Percentiles rank a stretch among this genome's conserved stretches.
Conservation (phyloP, 2,329 filamentous ascomycete species). For the Cylindrodendrum hubeiense region DNA sequence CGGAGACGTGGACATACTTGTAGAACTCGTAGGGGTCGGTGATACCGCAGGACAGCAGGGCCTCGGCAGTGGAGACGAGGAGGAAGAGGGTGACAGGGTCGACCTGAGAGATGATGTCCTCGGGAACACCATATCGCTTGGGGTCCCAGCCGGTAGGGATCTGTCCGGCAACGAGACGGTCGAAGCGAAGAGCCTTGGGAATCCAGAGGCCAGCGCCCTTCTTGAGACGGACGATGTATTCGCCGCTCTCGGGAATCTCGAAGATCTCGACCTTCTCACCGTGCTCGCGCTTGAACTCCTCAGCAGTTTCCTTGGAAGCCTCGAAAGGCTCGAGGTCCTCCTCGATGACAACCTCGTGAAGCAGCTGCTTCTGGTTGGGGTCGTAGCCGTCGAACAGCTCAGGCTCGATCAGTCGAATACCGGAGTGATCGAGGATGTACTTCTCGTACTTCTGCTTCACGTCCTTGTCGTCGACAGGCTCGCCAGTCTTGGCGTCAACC, state of each 20-base stretch:
- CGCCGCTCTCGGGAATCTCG: constrained; percentile 91
- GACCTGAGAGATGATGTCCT: constrained; percentile 97
- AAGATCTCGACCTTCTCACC: constrained; percentile 98
- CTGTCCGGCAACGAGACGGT: constrained; percentile 96
- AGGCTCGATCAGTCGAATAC: constrained; percentile 97
- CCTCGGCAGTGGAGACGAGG: constrained; percentile 92
- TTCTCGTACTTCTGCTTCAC: constrained; percentile 98
- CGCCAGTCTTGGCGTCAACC: constrained; percentile 94
- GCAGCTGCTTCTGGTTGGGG: constrained; percentile 97
- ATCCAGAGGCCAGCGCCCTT: constrained; percentile 96
- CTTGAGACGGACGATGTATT: constrained; percentile 94
- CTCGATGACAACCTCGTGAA: constrained; percentile 97
- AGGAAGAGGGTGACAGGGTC: constrained; percentile 97
- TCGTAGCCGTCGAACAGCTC: constrained; percentile 98
- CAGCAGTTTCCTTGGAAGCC: constrained; percentile 94
- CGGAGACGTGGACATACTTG: constrained; percentile 98
- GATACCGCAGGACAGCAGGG: constrained; percentile 91
- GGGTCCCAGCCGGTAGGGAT: constrained; percentile 98
- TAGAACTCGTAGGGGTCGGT: constrained; percentile 99
- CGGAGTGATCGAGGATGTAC: constrained; percentile 93
- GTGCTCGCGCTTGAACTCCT: constrained; percentile 97
- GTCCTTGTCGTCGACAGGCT: constrained; percentile 98
- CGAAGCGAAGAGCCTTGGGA: constrained; percentile 96
- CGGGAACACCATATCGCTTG: constrained; percentile 94
- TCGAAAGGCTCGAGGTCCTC: constrained; percentile 98